A percentile compares a stretch with the other conserved stretches of the same genome.
These are phyloP conservation scores for Adansonia rubrostipa DNA, from an alignment of 441 rosid species.

Conservation along the genomic window DNA sequence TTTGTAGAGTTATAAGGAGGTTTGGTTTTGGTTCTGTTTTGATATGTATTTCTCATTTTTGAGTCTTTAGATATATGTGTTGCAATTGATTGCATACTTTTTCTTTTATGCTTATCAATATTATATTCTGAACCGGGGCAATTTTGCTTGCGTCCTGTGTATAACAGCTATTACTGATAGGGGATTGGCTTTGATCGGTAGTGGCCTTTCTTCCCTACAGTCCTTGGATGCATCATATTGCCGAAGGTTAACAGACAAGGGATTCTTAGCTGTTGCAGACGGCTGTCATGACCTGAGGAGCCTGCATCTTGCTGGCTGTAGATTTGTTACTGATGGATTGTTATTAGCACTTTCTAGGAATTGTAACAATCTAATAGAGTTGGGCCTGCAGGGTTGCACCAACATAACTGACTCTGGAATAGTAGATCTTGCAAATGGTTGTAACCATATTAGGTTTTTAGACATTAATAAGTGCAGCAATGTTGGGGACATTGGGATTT, in stretches of 20 bases:
- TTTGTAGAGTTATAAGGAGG: neutral
- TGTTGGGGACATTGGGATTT: slow-evolving; percentile 74
- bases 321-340: slow-evolving; percentile 57
- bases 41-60: neutral
- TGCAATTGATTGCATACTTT: neutral
- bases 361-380: slow-evolving; percentile 61
- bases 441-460: slow-evolving; percentile 57
- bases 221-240: slow-evolving; percentile 82
- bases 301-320: slow-evolving; percentile 75
- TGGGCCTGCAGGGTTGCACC: slow-evolving; percentile 81
- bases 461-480: slow-evolving; percentile 84
- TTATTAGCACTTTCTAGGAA: slow-evolving; percentile 59
- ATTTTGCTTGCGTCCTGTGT: neutral
- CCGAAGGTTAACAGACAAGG: slow-evolving; percentile 82
- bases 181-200: slow-evolving; percentile 72
- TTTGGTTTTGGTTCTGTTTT: neutral
- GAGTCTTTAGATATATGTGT: neutral
- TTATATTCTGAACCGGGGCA: neutral
- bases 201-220: slow-evolving; percentile 66
- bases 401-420: slow-evolving; percentile 72
- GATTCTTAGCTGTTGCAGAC: slow-evolving; percentile 71
- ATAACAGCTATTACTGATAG: slow-evolving; percentile 78
- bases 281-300: slow-evolving; percentile 68
- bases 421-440: slow-evolving; percentile 65
- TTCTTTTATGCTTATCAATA: neutral